Evolutionary conservation across 192 early-diverging fungal genomes (phyloP), one percentile per base, ranked within the genome.

Genomic region (Coemansia sp.): DNA sequence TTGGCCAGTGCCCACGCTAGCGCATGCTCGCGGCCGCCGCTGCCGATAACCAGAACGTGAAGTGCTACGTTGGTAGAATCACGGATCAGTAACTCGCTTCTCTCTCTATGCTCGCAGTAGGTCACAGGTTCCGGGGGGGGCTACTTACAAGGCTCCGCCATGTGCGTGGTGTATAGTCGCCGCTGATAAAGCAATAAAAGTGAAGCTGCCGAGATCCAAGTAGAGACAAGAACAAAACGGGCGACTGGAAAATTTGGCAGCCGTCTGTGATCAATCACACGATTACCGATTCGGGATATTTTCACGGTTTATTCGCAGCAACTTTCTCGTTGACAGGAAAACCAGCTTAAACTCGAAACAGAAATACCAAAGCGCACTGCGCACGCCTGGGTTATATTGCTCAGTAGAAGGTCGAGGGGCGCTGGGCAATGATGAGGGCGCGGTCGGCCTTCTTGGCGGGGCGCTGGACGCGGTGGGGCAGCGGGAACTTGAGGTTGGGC

Each of bases 21-120:
- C 39, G 97, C 92, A 58, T 99, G 92, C 69, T 99, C 97, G 50
- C 97, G 87, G 20, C 97, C 97, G 48, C 97, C 97, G 57, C 86
- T 78, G 60, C 97, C 97, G 58, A 99, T 79, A 35, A 99, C 70
- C 50, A 99, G 81, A 22, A 99, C 82, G 41, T 80, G 84, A 26
- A 90, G 74, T 51, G 57, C 62, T 61, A 72, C 12, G 34, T 12
- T 35, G 34, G 3, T 10, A 35, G 8, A 29, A 29, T 5, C 28
- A 29, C 4, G 8, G 8, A 9, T 9, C 29, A 4, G 29, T 31
- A 7, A 31, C 5, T 9, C 5, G 4, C 29, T 31, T 8, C 29
- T 4, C 8, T 8, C 29, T 8, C n/a, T n/a, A n/a, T n/a, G n/a
- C n/a, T n/a, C n/a, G n/a, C n/a, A n/a, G n/a, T n/a, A n/a, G n/a